Conservation (phyloP, 2,329 filamentous ascomycete species). For the Aspergillus costaricaensis region DNA sequence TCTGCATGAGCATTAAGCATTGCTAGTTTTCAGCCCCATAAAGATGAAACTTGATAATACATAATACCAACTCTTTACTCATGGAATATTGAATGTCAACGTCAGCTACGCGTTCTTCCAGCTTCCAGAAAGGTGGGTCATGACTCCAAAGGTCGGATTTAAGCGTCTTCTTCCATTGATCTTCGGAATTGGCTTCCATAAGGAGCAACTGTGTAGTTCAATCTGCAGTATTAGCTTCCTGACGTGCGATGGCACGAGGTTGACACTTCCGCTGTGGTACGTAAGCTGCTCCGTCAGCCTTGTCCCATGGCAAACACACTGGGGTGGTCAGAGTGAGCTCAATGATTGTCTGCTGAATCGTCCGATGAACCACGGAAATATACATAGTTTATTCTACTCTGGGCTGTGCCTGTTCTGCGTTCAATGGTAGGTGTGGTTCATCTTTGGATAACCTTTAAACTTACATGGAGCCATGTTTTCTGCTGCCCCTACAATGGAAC, state of each 20-base stretch:
- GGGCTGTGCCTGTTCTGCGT: no score
- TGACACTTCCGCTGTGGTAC: not conserved
- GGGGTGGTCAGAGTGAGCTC: not conserved
- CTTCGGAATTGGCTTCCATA: not conserved
- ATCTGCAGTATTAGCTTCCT: not conserved
- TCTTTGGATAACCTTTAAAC: not conserved
- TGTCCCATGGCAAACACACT: not conserved
- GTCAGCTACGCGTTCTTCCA: no score
- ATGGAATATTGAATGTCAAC: no score
- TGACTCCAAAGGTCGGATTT: not conserved
- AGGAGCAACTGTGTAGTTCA: not conserved
- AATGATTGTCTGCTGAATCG: no score
- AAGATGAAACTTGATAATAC: no score
- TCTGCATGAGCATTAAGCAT: no score
- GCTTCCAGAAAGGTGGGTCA: no score
- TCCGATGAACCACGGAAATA: no score
- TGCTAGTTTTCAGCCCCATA: no score
- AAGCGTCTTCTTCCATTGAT: not conserved
- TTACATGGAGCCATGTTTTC: not conserved
- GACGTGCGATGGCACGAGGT: not conserved
- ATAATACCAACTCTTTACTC: no score
- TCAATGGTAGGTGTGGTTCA: not conserved
- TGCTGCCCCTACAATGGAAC: not conserved
- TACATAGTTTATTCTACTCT: no score
- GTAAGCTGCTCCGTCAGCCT: not conserved